Percentiles rank a stretch among this genome's conserved stretches.
Evolutionary conservation across 257 asterid genomes (phyloP).

Genomic region (Leonotis leonurus): DNA sequence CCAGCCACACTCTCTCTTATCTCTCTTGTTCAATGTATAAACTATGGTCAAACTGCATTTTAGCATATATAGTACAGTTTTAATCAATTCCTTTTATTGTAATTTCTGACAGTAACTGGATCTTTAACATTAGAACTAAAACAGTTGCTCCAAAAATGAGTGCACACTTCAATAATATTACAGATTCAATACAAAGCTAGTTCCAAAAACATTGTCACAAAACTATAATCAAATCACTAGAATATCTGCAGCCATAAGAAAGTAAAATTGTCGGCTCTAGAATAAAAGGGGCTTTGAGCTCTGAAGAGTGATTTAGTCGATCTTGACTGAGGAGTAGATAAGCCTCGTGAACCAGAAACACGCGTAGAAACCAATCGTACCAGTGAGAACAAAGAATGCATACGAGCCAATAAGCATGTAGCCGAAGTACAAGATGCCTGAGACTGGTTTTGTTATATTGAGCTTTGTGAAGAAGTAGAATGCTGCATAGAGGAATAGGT

Average conservation of each 20-base stretch:
- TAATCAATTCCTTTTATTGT: no score
- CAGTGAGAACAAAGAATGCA: conserved; percentile 82
- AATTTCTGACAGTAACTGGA: neutral
- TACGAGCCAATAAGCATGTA: conserved; percentile 83
- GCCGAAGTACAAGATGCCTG: conserved; percentile 74
- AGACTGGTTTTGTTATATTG: conserved; percentile 73
- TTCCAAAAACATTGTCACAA: conserved; percentile 9
- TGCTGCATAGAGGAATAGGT: conserved; percentile 76
- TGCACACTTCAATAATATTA: conserved; percentile 19
- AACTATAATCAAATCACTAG: conserved; percentile 11
- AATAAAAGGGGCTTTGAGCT: neutral
- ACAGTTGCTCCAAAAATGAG: conserved; percentile 17
- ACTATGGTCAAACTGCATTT: neutral
- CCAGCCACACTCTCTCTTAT: no score
- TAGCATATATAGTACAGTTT: neutral
- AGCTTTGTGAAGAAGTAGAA: conserved; percentile 89
- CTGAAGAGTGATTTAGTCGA: conserved; percentile 33
- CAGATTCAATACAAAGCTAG: conserved; percentile 15
- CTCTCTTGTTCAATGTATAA: conserved; percentile 3
- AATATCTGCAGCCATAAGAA: conserved; percentile 12
- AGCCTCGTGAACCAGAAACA: conserved; percentile 93
- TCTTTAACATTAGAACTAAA: neutral
- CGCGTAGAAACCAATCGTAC: conserved; percentile 78
- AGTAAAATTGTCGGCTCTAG: conserved; percentile 17
- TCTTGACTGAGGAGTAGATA: conserved; percentile 87